These are phyloP conservation scores for Neurospora intermedia DNA, from an alignment of 495 filamentous ascomycete species.

Conservation along the genomic window DNA sequence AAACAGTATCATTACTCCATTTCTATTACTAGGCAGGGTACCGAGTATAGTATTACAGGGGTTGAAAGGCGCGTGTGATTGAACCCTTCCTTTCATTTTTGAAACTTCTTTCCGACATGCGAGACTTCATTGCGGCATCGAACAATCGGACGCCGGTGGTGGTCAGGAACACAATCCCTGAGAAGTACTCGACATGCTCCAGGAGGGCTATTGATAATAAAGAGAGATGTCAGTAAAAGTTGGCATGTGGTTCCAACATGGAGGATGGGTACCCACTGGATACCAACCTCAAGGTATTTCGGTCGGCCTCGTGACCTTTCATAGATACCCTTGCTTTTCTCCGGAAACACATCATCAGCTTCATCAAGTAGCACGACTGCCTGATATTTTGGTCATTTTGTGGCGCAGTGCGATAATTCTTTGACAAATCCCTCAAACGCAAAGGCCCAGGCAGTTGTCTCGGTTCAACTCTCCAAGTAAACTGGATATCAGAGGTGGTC, in stretches of 20 bases:
- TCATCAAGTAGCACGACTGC: constrained; percentile 58
- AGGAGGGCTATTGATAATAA: constrained; percentile 18
- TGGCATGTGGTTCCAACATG: background rate
- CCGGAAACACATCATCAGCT: constrained; percentile 36
- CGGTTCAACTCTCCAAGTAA: background rate
- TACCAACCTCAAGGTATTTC: constrained; percentile 26
- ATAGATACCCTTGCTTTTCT: constrained; percentile 1
- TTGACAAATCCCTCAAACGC: constrained; percentile 62
- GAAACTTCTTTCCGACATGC: background rate
- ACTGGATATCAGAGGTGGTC: background rate
- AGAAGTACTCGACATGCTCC: constrained; percentile 35
- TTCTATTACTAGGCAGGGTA: background rate
- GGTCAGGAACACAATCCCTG: constrained; percentile 38
- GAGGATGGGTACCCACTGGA: background rate
- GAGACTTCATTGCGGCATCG: constrained; percentile 47
- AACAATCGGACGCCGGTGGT: constrained; percentile 42
- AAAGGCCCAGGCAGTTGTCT: constrained; percentile 13
- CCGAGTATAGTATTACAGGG: background rate
- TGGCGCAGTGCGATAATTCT: constrained; percentile 72
- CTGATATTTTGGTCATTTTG: too few relatives aligned
- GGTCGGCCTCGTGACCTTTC: background rate
- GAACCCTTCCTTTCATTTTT: background rate
- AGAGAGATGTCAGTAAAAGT: constrained; percentile 1
- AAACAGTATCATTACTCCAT: background rate
- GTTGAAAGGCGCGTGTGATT: background rate